A percentile compares a stretch with the other conserved stretches of the same genome.
Conservation (phyloP, 2,329 filamentous ascomycete species). For the Calycina herbarum region DNA sequence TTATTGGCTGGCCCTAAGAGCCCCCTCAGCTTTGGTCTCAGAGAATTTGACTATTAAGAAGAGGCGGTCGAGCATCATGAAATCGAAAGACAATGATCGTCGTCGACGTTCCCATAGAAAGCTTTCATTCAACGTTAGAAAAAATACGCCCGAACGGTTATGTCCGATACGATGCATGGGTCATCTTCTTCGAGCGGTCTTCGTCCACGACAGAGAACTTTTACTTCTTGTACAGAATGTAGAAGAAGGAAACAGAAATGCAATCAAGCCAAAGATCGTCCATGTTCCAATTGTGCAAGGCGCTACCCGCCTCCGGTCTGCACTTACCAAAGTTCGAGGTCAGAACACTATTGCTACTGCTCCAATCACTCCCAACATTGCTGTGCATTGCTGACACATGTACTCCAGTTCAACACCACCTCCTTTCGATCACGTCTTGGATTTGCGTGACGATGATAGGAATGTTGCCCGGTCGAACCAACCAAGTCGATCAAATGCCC, state of each 20-base stretch:
- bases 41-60: slow-evolving; percentile 11
- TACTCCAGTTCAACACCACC: slow-evolving; percentile 20
- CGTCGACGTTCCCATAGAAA: slow-evolving; percentile 7
- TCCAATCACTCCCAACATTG: not conserved
- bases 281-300: slow-evolving; percentile 29
- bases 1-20: slow-evolving; percentile 22
- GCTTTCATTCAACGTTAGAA: slow-evolving; percentile 2
- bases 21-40: slow-evolving; percentile 18
- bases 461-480: slow-evolving; percentile 10
- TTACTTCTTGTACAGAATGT: slow-evolving; percentile 31
- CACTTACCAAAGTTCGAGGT: slow-evolving; percentile 28
- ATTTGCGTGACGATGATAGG: slow-evolving; percentile 14
- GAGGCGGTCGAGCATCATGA: slow-evolving; percentile 18
- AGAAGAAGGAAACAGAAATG: slow-evolving; percentile 30
- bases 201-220: slow-evolving; percentile 28
- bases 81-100: slow-evolving; percentile 13
- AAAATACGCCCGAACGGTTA: slow-evolving; percentile 12
- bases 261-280: slow-evolving; percentile 31
- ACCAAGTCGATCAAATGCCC: slow-evolving; percentile 5
- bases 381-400: slow-evolving; percentile 15
- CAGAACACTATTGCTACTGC: not conserved
- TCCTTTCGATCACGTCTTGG: slow-evolving; percentile 15
- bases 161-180: slow-evolving; percentile 26
- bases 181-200: slow-evolving; percentile 18
- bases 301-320: slow-evolving; percentile 28